Base-by-base conservation (phyloP, 257 asterid genomes). In the Leonotis leonurus region DNA sequence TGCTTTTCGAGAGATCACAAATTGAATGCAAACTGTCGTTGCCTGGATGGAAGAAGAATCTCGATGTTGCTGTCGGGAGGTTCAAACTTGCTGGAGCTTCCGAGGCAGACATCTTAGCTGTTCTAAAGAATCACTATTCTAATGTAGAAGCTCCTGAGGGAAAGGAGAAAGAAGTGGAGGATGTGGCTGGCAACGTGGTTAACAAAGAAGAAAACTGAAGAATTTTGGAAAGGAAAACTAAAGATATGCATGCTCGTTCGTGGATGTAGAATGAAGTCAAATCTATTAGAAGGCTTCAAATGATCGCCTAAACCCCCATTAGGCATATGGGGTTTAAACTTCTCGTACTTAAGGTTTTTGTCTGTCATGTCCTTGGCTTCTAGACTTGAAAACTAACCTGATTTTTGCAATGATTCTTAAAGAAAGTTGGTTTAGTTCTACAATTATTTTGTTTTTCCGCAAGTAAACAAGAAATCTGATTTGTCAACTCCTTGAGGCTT, bases 71-170 rank as follows among this genome's bases (percentile, higher is more conserved):
- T 2, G 88, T 83, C 10, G 90, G 81, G 73, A 73, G 84, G 17
- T 89, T 93, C 68, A 89, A 83, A 74, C 97, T 83, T 41, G 96
- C 99, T 12, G 96, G 99, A 44, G 96, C 97, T 70, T 93, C 97
- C 33, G 99, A 93, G 62, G 68, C 89, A 2, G 96, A 93, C 56
- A 89, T 93, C 39, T 77, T 82, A 2, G 79, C 95, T 0, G 95
- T 88, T 60, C 64, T 84, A 40, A 92, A 84, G 52, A 92, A 88
- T 69, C 98, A 88, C 69, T 78, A 82, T 63, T 93, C 95, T 49
- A 89, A 86, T 45, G 92, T 83, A 74, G 84, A 65, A 44, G 79
- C 71, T 41, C 64, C 67, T 0, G 74, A 56, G 40, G 88, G 68
- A 45, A 63, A 52, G 2, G 76, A 68, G 76, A 71, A 75, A 55